Evolutionary conservation across 23 red algal species (phyloP), one percentile per base, ranked within the genome.

Genomic region (Chondrus crispus): DNA sequence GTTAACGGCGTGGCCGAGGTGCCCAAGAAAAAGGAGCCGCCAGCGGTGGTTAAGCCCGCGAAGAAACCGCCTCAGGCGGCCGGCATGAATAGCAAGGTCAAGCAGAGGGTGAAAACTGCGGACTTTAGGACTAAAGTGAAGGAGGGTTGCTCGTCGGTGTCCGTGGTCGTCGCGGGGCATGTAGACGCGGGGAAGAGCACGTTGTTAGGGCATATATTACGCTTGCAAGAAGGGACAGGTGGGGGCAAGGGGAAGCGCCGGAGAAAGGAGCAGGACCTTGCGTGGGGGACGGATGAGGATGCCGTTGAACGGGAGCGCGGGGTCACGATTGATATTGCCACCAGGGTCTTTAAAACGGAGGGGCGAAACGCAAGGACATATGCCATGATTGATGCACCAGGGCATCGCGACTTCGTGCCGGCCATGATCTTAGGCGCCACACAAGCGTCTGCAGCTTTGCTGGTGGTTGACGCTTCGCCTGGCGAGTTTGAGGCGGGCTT

Each of bases 401-500:
- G 96, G 8, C 96, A 98, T 85, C 96, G 96, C 26, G 96, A 98
- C 44, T 98, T 95, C 39, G 93, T 98, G 39, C 92, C 92, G 39
- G 95, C 92, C 40, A 98, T 98, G 96, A 98, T 98, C 39, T 55
- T 93, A 30, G 96, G 96, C 66, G 93, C 96, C 20, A 83, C 83
- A 40, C 93, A 96, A 60, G 96, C 96, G 51, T 90, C 90, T 62
- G 76, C 89, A n/a, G 96, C 90, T 48, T 92, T 98, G 46, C 63
- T 98, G 51, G 96, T 98, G 8, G 89, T 98, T 45, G 96, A 92
- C 52, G 77, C 93, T 40, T 77, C 93, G 38, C 85, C 89, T 37
- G 96, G 96, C 26, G 96, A 95, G 91, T 98, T 98, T 91, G 96
- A 98, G 45, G 88, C 96, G 8, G 96, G 96, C 38, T 92, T 98